phyloP scores from a whole-genome alignment of 208 protist species.

The Vickermania ingenoplastis region DNA sequence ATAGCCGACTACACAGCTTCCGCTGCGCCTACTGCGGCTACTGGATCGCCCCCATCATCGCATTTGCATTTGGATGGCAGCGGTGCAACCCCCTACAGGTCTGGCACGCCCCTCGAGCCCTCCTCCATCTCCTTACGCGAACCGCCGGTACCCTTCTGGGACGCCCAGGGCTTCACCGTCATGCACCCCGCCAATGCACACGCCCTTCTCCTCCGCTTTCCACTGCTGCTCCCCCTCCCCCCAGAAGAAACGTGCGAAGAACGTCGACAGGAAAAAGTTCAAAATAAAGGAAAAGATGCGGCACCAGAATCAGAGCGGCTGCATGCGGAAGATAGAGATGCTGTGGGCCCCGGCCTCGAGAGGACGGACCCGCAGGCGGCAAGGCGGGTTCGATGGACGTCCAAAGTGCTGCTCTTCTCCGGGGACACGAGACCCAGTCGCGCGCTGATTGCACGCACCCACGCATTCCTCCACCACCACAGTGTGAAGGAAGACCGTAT shows the following conservation, averaged over 20 bases:
- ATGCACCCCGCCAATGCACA: constrained; percentile 83
- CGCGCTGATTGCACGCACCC: constrained; percentile 54
- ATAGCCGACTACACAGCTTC: constrained; percentile 2
- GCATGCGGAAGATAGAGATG: background rate
- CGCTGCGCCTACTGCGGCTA: background rate
- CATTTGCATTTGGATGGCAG: too few species aligned
- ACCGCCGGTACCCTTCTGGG: constrained; percentile 17
- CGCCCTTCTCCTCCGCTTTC: constrained; percentile 76
- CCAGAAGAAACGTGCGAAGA: background rate
- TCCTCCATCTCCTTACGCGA: background rate
- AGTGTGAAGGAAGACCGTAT: background rate
- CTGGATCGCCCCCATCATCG: too few species aligned
- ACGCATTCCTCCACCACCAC: constrained; percentile 15
- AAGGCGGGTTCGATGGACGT: too few species aligned
- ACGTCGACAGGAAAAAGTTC: background rate
- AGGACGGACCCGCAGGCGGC: too few species aligned
- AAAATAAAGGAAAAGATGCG: constrained; percentile 1
- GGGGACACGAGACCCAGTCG: constrained; percentile 84
- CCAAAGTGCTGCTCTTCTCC: constrained; percentile 76
- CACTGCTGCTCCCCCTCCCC: constrained; percentile 8
- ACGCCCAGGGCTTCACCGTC: constrained; percentile 61
- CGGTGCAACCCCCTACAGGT: background rate
- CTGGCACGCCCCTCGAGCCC: background rate
- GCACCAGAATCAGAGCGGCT: too few species aligned
- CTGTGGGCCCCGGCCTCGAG: too few species aligned